Evolutionary conservation across 108 stramenopile genomes (phyloP).

Genomic region (Pseudonitzschia multistriata): DNA sequence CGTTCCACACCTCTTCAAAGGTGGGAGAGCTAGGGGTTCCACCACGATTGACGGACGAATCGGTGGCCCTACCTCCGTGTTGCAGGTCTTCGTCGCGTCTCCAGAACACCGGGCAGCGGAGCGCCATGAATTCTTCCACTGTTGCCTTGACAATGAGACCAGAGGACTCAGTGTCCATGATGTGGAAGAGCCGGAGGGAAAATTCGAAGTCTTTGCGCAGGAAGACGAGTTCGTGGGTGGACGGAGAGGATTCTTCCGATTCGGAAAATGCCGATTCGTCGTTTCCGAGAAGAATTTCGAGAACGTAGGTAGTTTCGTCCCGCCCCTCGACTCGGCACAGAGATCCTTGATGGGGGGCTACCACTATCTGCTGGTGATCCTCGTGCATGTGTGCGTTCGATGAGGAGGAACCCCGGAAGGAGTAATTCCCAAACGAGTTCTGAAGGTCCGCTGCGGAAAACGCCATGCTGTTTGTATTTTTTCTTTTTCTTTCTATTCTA

Average conservation of each 20-base stretch:
- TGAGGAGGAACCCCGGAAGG: conserved; percentile 8
- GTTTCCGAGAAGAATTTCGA: conserved; percentile 37
- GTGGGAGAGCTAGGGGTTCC: conserved; percentile 61
- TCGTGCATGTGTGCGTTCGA: not conserved
- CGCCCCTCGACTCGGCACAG: conserved; percentile 44
- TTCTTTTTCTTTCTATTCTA: conserved; percentile 18
- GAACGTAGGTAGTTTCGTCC: conserved; percentile 20
- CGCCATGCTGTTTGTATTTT: too few relatives aligned
- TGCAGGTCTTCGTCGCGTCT: conserved; percentile 71
- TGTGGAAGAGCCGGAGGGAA: conserved; percentile 63
- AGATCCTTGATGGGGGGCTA: conserved; percentile 48
- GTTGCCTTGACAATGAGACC: conserved; percentile 57
- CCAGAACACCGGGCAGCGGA: conserved; percentile 80
- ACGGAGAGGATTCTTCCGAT: too few relatives aligned
- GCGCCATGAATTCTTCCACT: conserved; percentile 68
- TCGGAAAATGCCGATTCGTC: too few relatives aligned
- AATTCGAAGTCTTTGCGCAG: conserved; percentile 66
- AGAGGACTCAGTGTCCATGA: conserved; percentile 77
- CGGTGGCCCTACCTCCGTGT: not conserved
- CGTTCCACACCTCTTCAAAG: conserved; percentile 82
- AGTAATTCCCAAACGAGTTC: conserved; percentile 19
- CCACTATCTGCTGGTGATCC: not conserved
- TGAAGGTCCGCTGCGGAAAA: conserved; percentile 18
- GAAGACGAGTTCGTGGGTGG: conserved; percentile 57
- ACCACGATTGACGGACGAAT: conserved; percentile 11